A percentile compares a stretch with the other conserved stretches of the same genome.
phyloP scores from a whole-genome alignment of 2,329 filamentous ascomycete species.

The Coniochaeta sp. region DNA sequence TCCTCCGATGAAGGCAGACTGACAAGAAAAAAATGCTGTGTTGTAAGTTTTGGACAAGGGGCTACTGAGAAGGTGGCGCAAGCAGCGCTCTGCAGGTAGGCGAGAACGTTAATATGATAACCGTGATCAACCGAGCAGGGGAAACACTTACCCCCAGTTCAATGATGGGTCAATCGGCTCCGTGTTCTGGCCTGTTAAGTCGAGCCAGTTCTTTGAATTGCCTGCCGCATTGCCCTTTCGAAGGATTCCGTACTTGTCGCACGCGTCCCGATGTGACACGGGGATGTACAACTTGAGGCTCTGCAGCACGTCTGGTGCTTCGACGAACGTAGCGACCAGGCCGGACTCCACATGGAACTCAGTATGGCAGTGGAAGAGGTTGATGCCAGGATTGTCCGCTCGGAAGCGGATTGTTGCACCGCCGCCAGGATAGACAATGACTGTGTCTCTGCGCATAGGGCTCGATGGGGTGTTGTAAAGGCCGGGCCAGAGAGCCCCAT shows the following conservation, averaged over 20 bases:
- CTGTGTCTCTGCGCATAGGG: slow-evolving; percentile 41
- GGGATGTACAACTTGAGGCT: slow-evolving; percentile 43
- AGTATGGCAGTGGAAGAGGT: slow-evolving; percentile 44
- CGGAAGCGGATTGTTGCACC: slow-evolving; percentile 29
- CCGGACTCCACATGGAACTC: slow-evolving; percentile 47
- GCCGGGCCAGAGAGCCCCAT: not conserved
- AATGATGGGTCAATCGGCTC: slow-evolving; percentile 24
- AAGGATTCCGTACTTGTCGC: slow-evolving; percentile 37
- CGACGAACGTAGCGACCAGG: slow-evolving; percentile 31
- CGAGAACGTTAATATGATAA: no score
- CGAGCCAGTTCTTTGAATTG: slow-evolving; percentile 54
- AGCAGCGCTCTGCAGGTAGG: no score
- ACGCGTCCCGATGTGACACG: slow-evolving; percentile 30
- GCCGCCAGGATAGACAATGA: slow-evolving; percentile 34
- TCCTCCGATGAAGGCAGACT: no score
- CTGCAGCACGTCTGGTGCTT: slow-evolving; percentile 26
- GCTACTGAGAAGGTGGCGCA: no score
- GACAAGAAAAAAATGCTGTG: no score
- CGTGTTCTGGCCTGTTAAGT: slow-evolving; percentile 54
- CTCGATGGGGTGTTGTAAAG: slow-evolving; percentile 20
- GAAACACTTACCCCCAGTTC: not conserved
- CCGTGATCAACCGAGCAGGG: no score
- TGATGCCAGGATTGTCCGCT: slow-evolving; percentile 38
- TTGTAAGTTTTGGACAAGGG: no score
- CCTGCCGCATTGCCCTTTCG: slow-evolving; percentile 66